Base-by-base conservation (phyloP, 176 grass and related monocot genomes). In the Pharus latifolius region DNA sequence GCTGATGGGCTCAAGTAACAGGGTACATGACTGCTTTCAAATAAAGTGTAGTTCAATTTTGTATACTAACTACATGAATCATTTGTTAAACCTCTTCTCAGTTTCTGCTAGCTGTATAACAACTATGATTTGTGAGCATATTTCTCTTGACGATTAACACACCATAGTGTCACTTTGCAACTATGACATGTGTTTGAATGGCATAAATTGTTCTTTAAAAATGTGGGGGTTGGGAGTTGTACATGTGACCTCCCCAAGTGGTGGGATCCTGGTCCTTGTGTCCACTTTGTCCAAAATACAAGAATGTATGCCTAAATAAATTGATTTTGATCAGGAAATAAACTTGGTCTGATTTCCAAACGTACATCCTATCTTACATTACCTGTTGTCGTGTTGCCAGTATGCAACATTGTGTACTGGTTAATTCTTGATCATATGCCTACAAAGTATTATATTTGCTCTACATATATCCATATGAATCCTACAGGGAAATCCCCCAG, bases 1-100 rank as follows among this genome's bases (percentile, higher is more conserved):
- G 82, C 75, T 3, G 89, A 87, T 49, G 83, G 80, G 14, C 71
- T 82, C 40, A 99, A 95, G 46, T 84, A 70, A 91, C 56, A 19
- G n/a, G n/a, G 33, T 66, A 42, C 18, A 10, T 48, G 43, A 72
- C 52, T 40, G 16, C 34, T 70, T 75, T 65, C 26, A 63, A 73
- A 69, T 81, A 8, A n/a, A 49, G 4, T 34, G 2, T n/a, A n/a
- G 19, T 49, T 50, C 26, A 19, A 10, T 18, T 30, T 23, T 67
- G n/a, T 22, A 22, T 48, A 1, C 16, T 28, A 48, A 31, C 26
- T 23, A 18, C n/a, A 4, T 32, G 17, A 31, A 6, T 6, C 54
- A 56, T 29, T 49, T 65, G 25, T 4, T 27, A 6, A 29, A 16
- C 13, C 25, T 6, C 15, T 7, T 3, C 3, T 13, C 54, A 57